phyloP scores from a whole-genome alignment of 2,329 filamentous ascomycete species.

The Cladorrhinum sp. region DNA sequence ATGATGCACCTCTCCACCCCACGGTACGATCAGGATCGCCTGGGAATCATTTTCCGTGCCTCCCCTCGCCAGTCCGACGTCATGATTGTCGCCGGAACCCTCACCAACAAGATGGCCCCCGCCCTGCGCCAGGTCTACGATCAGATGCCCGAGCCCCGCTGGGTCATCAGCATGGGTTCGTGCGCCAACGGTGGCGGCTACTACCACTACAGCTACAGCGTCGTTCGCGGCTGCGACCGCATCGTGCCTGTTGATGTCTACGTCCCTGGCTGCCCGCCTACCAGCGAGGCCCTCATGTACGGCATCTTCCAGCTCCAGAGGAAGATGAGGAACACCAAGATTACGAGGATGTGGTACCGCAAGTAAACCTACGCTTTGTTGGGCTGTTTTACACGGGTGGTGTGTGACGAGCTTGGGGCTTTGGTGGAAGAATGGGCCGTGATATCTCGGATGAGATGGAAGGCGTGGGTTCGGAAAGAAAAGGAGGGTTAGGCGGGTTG shows the following conservation, averaged over 20 bases:
- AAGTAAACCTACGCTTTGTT: constrained; percentile 34
- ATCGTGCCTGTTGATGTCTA: constrained; percentile 68
- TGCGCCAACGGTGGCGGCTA: constrained; percentile 73
- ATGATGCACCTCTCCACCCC: constrained; percentile 92
- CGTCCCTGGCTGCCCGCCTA: constrained; percentile 59
- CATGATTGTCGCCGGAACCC: constrained; percentile 89
- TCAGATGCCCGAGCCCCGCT: constrained; percentile 89
- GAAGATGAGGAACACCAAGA: constrained; percentile 58
- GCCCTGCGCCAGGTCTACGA: constrained; percentile 88
- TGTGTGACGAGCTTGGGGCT: neutral
- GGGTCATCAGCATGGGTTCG: constrained; percentile 61
- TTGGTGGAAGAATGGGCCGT: neutral
- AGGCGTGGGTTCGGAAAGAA: neutral
- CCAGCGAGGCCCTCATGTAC: constrained; percentile 47
- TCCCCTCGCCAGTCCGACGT: constrained; percentile 68
- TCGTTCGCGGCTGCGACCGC: constrained; percentile 64
- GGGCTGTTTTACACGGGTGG: neutral
- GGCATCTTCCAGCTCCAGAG: constrained; percentile 66
- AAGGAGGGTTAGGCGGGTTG: neutral
- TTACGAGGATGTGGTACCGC: constrained; percentile 50
- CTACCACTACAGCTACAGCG: constrained; percentile 70
- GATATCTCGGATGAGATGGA: neutral
- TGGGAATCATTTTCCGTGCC: constrained; percentile 73
- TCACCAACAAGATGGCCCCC: constrained; percentile 95
- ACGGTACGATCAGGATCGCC: constrained; percentile 81